phyloP scores from a whole-genome alignment of 345 rosid species.

The Eucalyptus marginata region DNA sequence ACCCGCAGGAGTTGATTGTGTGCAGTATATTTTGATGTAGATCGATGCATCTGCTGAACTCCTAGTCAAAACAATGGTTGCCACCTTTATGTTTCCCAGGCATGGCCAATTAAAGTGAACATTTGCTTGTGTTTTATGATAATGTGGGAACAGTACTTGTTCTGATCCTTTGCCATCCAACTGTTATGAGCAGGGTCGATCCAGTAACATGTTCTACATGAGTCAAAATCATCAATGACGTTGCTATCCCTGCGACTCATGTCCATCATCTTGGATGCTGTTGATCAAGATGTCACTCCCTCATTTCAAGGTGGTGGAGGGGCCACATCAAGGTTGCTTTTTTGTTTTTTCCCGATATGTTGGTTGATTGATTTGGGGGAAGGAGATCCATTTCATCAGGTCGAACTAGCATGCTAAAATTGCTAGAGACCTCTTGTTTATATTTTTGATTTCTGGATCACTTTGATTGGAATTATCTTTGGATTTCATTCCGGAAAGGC shows the following conservation, averaged over 20 bases:
- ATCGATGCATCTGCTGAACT: not conserved
- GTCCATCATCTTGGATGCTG: not conserved
- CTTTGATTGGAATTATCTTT: not conserved
- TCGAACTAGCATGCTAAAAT: not conserved
- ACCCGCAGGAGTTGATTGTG: conserved; percentile 19
- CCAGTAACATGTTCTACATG: not conserved
- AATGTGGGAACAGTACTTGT: not conserved
- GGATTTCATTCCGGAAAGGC: not conserved
- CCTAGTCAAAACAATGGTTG: not conserved
- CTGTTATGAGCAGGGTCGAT: not conserved
- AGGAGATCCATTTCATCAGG: not conserved
- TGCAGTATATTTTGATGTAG: not conserved
- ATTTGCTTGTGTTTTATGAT: not conserved
- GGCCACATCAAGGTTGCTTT: not conserved
- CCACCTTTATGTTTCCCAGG: not conserved
- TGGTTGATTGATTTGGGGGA: not conserved
- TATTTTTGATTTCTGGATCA: not conserved
- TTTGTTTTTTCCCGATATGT: not conserved
- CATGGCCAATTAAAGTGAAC: not conserved
- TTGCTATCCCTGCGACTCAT: not conserved
- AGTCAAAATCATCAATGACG: not conserved
- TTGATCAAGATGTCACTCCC: not conserved
- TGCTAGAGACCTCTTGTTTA: not conserved
- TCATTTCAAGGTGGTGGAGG: not conserved
- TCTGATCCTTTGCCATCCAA: not conserved